Evolutionary conservation across 495 filamentous ascomycete species (phyloP).

Genomic region (Collariella sp.): DNA sequence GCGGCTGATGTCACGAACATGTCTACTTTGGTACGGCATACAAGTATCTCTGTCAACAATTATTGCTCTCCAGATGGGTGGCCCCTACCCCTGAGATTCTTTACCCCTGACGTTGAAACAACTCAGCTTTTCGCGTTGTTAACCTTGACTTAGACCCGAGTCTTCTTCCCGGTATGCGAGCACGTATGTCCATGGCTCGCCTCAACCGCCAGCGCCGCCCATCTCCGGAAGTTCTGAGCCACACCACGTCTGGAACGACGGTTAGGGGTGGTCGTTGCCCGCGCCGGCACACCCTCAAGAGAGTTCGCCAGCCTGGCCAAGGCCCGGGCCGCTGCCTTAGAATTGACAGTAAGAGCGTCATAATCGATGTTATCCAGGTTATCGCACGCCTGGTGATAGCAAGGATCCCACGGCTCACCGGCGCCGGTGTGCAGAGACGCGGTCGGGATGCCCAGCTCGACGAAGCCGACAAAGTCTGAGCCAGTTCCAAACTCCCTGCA

Average conservation of each 20-base stretch:
- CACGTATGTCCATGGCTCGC: conserved; percentile 11
- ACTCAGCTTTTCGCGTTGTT: background rate
- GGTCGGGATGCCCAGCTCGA: conserved; percentile 49
- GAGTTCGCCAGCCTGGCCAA: conserved; percentile 42
- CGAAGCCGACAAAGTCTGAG: conserved; percentile 60
- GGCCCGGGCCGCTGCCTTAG: conserved; percentile 50
- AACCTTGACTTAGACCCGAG: background rate
- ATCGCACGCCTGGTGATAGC: conserved; percentile 57
- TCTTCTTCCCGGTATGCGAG: conserved; percentile 10
- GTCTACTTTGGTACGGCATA: too few species aligned
- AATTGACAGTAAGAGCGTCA: conserved; percentile 50
- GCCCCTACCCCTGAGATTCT: too few species aligned
- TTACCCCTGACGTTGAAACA: too few species aligned
- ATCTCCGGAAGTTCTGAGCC: conserved; percentile 9
- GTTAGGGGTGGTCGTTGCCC: conserved; percentile 17
- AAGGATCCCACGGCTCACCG: conserved; percentile 48
- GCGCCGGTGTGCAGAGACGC: conserved; percentile 60
- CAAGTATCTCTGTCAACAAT: too few species aligned
- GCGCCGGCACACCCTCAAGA: conserved; percentile 34
- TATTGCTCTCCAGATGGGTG: too few species aligned
- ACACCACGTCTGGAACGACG: conserved; percentile 14
- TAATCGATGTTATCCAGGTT: conserved; percentile 50
- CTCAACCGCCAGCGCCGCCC: conserved; percentile 12
- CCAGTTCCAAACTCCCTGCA: conserved; percentile 47
- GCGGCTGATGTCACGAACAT: conserved; percentile 8